Conservation (phyloP, 805 yeast species). For the Tetrapisispora phaffii region DNA sequence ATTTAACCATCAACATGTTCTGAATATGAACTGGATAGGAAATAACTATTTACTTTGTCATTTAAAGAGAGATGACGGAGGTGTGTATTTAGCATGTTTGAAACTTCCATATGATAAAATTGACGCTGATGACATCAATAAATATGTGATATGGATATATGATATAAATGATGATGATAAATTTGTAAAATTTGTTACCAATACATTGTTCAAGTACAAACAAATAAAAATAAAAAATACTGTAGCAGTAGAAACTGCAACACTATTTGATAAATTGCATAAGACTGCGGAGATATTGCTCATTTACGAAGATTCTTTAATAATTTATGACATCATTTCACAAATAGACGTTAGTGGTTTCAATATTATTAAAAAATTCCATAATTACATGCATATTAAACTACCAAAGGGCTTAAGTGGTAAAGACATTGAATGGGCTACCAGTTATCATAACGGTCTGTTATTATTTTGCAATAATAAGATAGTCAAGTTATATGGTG, state of each 20-base stretch:
- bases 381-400: slow-evolving; percentile 14
- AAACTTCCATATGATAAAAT: slow-evolving; percentile 17
- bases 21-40: slow-evolving; percentile 27
- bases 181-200: slow-evolving; percentile 14
- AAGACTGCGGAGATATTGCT: slow-evolving; percentile 27
- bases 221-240: slow-evolving; percentile 13
- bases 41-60: slow-evolving; percentile 23
- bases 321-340: slow-evolving; percentile 24
- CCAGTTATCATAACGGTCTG: slow-evolving; percentile 19
- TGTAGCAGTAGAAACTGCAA: slow-evolving; percentile 3
- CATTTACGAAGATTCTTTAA: slow-evolving; percentile 9
- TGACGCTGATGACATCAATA: slow-evolving; percentile 7
- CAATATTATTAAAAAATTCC: slow-evolving; percentile 17
- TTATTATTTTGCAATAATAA: slow-evolving; percentile 15
- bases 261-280: slow-evolving; percentile 11
- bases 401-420: slow-evolving; percentile 5
- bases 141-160: slow-evolving; percentile 22
- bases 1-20: slow-evolving; percentile 17
- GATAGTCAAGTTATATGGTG: slow-evolving; percentile 11
- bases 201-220: slow-evolving; percentile 17
- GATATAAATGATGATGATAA: slow-evolving; percentile 10
- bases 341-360: slow-evolving; percentile 16
- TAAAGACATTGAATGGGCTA: slow-evolving; percentile 18
- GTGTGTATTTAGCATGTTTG: slow-evolving; percentile 16
- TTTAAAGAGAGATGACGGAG: slow-evolving; percentile 16